These are phyloP conservation scores for Diaporthe sp. DNA, from an alignment of 2,329 filamentous ascomycete genomes.

Conservation along the genomic window DNA sequence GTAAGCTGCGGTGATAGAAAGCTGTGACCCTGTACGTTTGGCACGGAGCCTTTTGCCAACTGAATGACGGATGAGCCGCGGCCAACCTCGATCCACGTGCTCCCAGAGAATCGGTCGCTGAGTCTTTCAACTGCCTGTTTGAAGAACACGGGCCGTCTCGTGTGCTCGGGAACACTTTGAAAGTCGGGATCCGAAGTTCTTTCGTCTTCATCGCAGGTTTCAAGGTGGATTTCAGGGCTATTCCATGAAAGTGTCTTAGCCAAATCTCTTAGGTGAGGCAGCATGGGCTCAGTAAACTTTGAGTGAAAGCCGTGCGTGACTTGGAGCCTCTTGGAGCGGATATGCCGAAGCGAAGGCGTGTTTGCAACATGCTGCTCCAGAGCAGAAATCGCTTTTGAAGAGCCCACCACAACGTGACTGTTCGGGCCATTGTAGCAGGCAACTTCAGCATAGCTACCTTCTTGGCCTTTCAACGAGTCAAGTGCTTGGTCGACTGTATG, in stretches of 20 bases:
- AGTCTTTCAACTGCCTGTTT: background rate
- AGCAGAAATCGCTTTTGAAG: background rate
- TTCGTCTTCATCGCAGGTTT: background rate
- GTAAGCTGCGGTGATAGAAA: background rate
- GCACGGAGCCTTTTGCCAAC: background rate
- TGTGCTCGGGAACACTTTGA: background rate
- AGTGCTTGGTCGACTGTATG: background rate
- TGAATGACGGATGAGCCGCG: background rate
- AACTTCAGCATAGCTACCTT: background rate
- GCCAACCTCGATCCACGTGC: background rate
- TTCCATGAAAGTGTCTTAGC: background rate
- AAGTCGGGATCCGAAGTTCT: background rate
- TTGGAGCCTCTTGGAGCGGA: background rate
- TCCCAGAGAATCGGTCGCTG: background rate
- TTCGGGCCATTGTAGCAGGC: background rate
- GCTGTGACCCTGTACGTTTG: background rate
- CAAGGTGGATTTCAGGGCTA: background rate
- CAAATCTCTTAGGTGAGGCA: background rate
- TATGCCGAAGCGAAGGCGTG: background rate
- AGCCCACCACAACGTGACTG: background rate
- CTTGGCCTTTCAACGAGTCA: background rate
- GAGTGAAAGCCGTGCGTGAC: background rate
- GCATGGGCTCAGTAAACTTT: background rate
- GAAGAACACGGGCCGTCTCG: background rate
- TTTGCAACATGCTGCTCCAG: background rate